Base-by-base conservation (phyloP, 306 rosid genomes). In the Oxytropis ochrocephala region DNA sequence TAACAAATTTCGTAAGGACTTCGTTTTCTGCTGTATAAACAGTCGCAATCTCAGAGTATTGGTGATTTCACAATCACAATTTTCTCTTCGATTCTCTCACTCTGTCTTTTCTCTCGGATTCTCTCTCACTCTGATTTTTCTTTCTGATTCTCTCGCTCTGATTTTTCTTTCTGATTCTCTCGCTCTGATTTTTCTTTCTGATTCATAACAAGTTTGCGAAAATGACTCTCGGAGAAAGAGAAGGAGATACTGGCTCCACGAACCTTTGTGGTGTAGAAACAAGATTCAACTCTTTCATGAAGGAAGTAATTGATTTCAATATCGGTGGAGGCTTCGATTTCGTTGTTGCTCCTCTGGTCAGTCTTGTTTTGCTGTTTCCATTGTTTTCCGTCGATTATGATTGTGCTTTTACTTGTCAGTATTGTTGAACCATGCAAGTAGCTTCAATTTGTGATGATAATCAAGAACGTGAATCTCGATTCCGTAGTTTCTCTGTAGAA, bases 191-290 rank as follows among this genome's bases (percentile, higher is more conserved):
- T 14, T 7, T 50, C 24, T 52, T 30, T 52, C 61, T 12, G 39
- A n/a, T n/a, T 8, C 11, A 51, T 13, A 4, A 33, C 19, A 51
- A 51, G n/a, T 51, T 51, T 9, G 47, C 21, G 69, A 76, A 80
- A 80, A 90, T 90, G 96, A 89, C 96, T 54, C 89, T 87, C 2
- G 91, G 87, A 2, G 85, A 82, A 49, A 72, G 86, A 46, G 10
- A 51, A 0, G 88, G 93, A 7, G 88, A 87, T 51, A 81, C 70
- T 64, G 71, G 77, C 67, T 82, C 78, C 32, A 78, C 89, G 16
- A 83, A 84, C 4, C 78, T 71, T 36, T 81, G 87, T 10, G 96
- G 91, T 3, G 71, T 83, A 8, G 94, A 83, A 83, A 69, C 86
- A 1, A 86, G 80, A 35, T 85, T 87, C 77, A 49, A 59, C 72